Percentiles rank a stretch among this genome's conserved stretches.
Conservation (phyloP, 1,284 basidiomycete genomes). For the Tylopilus sp. region DNA sequence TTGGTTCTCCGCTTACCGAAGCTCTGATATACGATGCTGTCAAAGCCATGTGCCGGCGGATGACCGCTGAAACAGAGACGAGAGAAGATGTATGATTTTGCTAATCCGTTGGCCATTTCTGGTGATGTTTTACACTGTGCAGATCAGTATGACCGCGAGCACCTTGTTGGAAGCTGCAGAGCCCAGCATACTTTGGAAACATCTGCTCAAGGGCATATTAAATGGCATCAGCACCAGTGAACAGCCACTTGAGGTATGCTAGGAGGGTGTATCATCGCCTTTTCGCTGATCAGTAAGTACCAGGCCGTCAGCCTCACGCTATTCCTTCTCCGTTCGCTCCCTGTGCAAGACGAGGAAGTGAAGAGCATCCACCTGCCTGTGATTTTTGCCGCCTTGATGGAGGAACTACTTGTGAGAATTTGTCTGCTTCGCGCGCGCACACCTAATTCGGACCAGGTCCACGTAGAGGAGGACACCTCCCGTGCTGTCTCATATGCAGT, state of each 20-base stretch:
- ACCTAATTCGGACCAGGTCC: conserved; percentile 34
- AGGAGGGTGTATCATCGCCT: background rate
- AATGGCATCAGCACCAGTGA: conserved; percentile 47
- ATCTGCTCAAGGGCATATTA: conserved; percentile 56
- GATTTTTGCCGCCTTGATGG: conserved; percentile 61
- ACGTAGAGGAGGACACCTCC: conserved; percentile 35
- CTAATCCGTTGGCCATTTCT: conserved; percentile 1
- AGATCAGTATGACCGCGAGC: conserved; percentile 81
- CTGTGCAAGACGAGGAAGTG: conserved; percentile 76
- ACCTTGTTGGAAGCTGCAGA: conserved; percentile 93
- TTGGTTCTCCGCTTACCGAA: conserved; percentile 80
- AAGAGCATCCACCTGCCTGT: conserved; percentile 76
- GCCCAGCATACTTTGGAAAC: conserved; percentile 82
- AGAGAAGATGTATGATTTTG: conserved; percentile 56
- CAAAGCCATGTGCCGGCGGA: conserved; percentile 58
- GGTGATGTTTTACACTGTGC: conserved; percentile 10
- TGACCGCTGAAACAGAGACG: conserved; percentile 46
- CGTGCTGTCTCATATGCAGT: conserved; percentile 37
- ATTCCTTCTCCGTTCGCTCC: conserved; percentile 70
- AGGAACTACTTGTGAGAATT: conserved; percentile 53
- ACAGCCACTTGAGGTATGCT: conserved; percentile 44
- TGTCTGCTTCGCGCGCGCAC: conserved; percentile 3
- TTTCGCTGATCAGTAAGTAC: conserved; percentile 4
- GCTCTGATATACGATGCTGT: conserved; percentile 77
- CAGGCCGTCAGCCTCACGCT: conserved; percentile 59